Percentiles rank a stretch among this genome's conserved stretches.
phyloP scores from a whole-genome alignment of 2,329 filamentous ascomycete species.

The Fusarium caatingaense region DNA sequence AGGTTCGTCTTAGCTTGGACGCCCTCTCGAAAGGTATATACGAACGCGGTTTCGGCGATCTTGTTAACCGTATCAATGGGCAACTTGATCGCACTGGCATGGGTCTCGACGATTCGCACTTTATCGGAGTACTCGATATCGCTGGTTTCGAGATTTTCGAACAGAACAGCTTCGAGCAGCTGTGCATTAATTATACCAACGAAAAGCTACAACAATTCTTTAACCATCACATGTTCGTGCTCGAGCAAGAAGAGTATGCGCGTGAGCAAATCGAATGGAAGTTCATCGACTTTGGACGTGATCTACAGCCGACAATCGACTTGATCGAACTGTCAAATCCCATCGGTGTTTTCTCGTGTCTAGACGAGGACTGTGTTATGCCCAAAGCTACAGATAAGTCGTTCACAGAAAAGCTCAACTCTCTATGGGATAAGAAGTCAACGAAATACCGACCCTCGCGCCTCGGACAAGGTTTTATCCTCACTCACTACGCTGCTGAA shows the following conservation, averaged over 20 bases:
- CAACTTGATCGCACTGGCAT: constrained; percentile 89
- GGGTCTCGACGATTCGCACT: constrained; percentile 88
- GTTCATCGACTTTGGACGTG: constrained; percentile 98
- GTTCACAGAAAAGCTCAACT: constrained; percentile 98
- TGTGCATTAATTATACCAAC: constrained; percentile 99
- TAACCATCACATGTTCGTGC: constrained; percentile 99
- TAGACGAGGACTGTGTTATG: constrained; percentile 99
- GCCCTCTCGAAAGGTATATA: constrained; percentile 97
- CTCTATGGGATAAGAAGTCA: constrained; percentile 95
- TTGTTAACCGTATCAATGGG: constrained; percentile 90
- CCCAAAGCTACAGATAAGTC: constrained; percentile 97
- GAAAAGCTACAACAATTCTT: constrained; percentile 99
- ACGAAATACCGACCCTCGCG: constrained; percentile 91
- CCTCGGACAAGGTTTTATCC: constrained; percentile 89
- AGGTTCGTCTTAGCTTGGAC: constrained; percentile 89
- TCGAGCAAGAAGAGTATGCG: constrained; percentile 98
- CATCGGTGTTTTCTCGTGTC: constrained; percentile 97
- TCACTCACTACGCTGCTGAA: constrained; percentile 97
- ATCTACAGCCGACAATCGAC: constrained; percentile 97
- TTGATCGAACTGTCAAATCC: constrained; percentile 96
- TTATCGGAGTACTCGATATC: constrained; percentile 98
- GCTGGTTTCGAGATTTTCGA: constrained; percentile 99
- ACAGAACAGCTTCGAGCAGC: constrained; percentile 96
- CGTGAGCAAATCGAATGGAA: constrained; percentile 99
- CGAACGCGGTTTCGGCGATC: constrained; percentile 92